Conservation (phyloP, 164 flowering plant species). For the Houttuynia cordata region DNA sequence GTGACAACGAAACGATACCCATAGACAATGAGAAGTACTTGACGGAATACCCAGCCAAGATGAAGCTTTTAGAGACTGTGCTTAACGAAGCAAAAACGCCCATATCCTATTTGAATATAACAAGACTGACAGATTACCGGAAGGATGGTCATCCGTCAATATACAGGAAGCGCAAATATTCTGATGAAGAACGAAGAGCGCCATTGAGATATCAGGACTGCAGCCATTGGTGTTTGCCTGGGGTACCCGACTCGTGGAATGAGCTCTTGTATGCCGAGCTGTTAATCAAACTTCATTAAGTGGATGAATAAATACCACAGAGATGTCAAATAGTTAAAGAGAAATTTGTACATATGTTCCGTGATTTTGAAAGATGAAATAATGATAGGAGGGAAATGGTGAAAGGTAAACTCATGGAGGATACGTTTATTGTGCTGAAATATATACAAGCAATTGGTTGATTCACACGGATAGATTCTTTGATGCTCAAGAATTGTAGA, state of each 20-base stretch:
- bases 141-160: slow-evolving; percentile 95
- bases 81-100: slow-evolving; percentile 59
- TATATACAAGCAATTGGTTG: neutral
- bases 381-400: neutral
- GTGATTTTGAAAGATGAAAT: no score
- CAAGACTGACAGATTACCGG: slow-evolving; percentile 72
- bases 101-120: slow-evolving; percentile 62
- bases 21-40: slow-evolving; percentile 58
- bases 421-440: no score
- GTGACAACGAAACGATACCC: slow-evolving; percentile 73
- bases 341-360: slow-evolving; percentile 8
- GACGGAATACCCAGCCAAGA: slow-evolving; percentile 52
- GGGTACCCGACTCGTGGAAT: slow-evolving; percentile 92
- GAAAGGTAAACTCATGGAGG: neutral
- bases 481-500: no score
- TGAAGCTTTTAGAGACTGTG: slow-evolving; percentile 58
- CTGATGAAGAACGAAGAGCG: slow-evolving; percentile 40
- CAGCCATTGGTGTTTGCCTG: slow-evolving; percentile 99
- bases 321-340: no score
- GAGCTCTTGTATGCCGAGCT: slow-evolving; percentile 79
- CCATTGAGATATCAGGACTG: slow-evolving; percentile 73
- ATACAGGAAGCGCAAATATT: slow-evolving; percentile 41
- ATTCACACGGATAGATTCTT: no score
- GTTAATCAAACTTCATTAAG: slow-evolving; percentile 22
- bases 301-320: neutral